Evolutionary conservation across 805 yeast species (phyloP), one percentile per base, ranked within the genome.

Genomic region (Saccharomyces paradoxus): DNA sequence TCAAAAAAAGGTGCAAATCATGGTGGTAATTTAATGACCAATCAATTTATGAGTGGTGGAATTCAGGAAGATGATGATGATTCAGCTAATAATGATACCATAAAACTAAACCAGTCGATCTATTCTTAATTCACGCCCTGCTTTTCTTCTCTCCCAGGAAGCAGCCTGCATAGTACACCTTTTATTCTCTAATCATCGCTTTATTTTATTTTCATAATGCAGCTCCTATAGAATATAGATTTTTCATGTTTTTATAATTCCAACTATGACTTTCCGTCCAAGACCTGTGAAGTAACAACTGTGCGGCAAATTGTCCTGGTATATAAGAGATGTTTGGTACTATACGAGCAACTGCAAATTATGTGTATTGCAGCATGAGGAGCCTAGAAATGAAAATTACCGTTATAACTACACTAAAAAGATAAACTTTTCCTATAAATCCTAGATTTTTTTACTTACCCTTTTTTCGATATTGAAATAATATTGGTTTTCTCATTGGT

Each of bases 41-140:
- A 62, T n/a, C 63, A 60, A 37, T 60, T 67, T 51, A 60, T 67
- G 63, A 60, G 65, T 46, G 69, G 64, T 44, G 68, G 65, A 24
- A 66, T 66, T 44, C 60, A 53, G 48, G 69, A 68, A 49, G 68
- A 63, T 53, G 65, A 64, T 41, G 65, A 56, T 32, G 65, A 64
- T 50, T 62, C 59, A 32, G 53, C 52, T 1, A 57, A 58, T 28
- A 55, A 62, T 9, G 58, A 52, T 17, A 50, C 64, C 22, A 56
- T 68, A 28, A 65, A 67, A 55, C 50, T 68, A 22, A 64, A 65
- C 48, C 65, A 63, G 56, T 68, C 72, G 4, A 57, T 68, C 14
- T 68, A 68, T 52, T 63, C 68, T 8, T 64, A 54, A 50, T 27
- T 26, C 13, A 4, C 3, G 17, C 12, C 24, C 24, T 26, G 5